phyloP scores from a whole-genome alignment of 2,329 filamentous ascomycete genomes.

The Botryotinia convoluta region DNA sequence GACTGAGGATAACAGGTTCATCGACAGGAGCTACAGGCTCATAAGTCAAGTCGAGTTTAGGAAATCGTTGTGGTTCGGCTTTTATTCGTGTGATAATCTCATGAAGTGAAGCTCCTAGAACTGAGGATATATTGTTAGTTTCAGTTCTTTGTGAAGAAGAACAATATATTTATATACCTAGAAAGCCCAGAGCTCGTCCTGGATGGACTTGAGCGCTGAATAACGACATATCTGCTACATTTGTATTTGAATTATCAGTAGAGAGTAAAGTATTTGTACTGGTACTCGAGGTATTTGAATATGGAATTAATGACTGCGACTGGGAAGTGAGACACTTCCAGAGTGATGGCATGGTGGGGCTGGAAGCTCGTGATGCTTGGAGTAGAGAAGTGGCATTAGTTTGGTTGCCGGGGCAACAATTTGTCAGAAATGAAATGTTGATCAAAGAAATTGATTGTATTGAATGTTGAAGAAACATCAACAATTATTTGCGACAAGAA shows the following conservation, averaged over 20 bases:
- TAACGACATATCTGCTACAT: conserved; percentile 42
- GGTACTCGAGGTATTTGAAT: background rate
- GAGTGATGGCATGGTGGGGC: conserved; percentile 17
- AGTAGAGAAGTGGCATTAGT: conserved; percentile 4
- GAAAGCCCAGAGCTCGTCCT: conserved; percentile 53
- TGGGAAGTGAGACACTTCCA: conserved; percentile 8
- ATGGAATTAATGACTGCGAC: background rate
- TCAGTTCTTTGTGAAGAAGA: background rate
- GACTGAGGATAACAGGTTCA: conserved; percentile 69
- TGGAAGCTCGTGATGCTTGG: conserved; percentile 11
- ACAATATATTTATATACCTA: conserved; percentile 40
- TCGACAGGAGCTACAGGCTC: conserved; percentile 71
- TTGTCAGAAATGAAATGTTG: conserved; percentile 3
- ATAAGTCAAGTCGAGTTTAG: conserved; percentile 78
- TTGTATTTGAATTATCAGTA: conserved; percentile 18
- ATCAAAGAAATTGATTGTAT: background rate
- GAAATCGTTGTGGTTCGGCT: conserved; percentile 78
- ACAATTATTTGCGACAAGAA: conserved; percentile 3
- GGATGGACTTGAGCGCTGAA: conserved; percentile 64
- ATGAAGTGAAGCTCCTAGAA: conserved; percentile 86
- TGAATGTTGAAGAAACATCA: background rate
- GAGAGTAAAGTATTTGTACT: background rate
- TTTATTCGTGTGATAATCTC: conserved; percentile 86
- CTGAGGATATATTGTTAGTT: conserved; percentile 45
- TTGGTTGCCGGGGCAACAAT: conserved; percentile 5